phyloP scores from a whole-genome alignment of 768 basidiomycete genomes.

The Termitomyces sp. region DNA sequence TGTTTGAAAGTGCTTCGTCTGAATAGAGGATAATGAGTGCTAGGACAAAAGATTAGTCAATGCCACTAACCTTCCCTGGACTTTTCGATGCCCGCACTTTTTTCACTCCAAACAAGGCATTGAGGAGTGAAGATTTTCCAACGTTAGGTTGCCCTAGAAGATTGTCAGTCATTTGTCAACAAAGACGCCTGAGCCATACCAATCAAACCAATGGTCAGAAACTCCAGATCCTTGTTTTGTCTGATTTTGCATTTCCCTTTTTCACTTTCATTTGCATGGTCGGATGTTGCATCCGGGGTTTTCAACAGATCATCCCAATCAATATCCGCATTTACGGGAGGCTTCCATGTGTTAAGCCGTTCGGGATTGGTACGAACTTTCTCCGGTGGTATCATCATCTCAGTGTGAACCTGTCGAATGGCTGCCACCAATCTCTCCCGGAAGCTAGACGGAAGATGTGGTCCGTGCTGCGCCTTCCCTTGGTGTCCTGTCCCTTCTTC shows the following conservation, averaged over 20 bases:
- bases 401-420: conserved; percentile 59
- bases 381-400: conserved; percentile 65
- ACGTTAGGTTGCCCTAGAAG: conserved; percentile 85
- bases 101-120: conserved; percentile 78
- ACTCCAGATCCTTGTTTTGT: conserved; percentile 39
- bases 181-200: conserved; percentile 32
- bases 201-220: conserved; percentile 78
- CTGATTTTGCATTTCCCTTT: conserved; percentile 21
- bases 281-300: conserved; percentile 28
- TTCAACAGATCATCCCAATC: conserved; percentile 68
- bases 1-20: conserved; percentile 97
- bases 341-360: conserved; percentile 56
- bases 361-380: conserved; percentile 43
- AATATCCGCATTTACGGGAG: conserved; percentile 56
- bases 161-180: neutral
- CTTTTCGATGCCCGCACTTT: conserved; percentile 82
- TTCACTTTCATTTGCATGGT: conserved; percentile 32
- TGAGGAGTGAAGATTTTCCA: conserved; percentile 89
- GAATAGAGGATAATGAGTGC: neutral
- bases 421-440: conserved; percentile 59
- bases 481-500: conserved; percentile 32
- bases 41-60: neutral
- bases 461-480: conserved; percentile 47
- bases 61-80: conserved; percentile 65
- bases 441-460: conserved; percentile 64